Evolutionary conservation across 2,329 filamentous ascomycete species (phyloP), one percentile per base, ranked within the genome.

Genomic region (Erysiphe neolycopersici): DNA sequence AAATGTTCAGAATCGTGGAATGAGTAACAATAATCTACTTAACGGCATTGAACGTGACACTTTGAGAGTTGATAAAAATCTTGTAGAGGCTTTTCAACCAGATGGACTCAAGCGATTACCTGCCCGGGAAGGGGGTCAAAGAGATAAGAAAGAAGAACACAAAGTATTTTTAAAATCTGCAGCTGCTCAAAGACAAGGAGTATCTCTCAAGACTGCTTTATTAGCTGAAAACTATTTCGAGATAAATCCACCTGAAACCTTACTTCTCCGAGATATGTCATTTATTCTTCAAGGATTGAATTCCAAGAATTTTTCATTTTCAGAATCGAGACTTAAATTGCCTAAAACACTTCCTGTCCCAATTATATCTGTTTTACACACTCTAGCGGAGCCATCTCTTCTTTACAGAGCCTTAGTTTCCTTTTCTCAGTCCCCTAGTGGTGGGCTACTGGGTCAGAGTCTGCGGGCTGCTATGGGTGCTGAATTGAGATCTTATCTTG

Each of bases 251-350:
- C 62, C 72, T 1, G 79, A 85, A 56, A 67, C 69, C 22, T 66
- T 67, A 14, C 65, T 85, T 12, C 61, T 85, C 18, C 70, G 79
- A 50, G 87, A 95, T 55, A 64, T 95, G 3, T 85, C 89, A 0
- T 95, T 89, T 55, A 94, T 85, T 0, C 65, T 95, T 0, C 89
- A 95, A 60, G 89, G 89, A 0, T 65, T 95, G 2, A 91, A 84
- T 1, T 93, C 87, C 0, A 78, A 79, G 1, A 82, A 85, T 49
- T 63, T 95, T 35, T 69, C 76, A 0, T 95, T 95, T 50, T 72
- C 73, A 13, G 66, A 73, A 19, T 71, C 74, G 18, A 72, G 70
- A 2, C 62, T 95, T 43, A 80, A 74, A 53, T 63, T 98, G 22
- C 91, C 89, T 0, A 54, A 73, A 0, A 81, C 76, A 0, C 66